phyloP scores from a whole-genome alignment of 2,329 filamentous ascomycete genomes.

The Botrytis elliptica region DNA sequence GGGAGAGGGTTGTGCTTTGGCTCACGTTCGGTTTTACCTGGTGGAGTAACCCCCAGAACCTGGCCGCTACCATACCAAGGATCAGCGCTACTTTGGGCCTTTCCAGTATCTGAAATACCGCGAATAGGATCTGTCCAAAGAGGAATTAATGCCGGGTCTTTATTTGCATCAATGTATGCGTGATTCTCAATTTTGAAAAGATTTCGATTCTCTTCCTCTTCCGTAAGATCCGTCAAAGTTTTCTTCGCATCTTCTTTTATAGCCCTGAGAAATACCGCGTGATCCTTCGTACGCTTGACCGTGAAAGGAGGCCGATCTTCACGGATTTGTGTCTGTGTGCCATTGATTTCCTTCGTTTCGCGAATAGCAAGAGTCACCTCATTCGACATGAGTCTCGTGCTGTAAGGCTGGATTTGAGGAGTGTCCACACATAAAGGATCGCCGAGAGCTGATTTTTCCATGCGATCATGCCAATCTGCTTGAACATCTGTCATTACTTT shows the following conservation, averaged over 20 bases:
- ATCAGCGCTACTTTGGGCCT: slow-evolving; percentile 1
- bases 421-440: slow-evolving; percentile 18
- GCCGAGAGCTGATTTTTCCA: slow-evolving; percentile 3
- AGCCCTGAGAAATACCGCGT: slow-evolving; percentile 27
- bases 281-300: slow-evolving; percentile 25
- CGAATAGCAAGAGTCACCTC: slow-evolving; percentile 20
- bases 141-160: slow-evolving; percentile 32
- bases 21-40: background rate
- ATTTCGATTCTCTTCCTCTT: slow-evolving; percentile 28
- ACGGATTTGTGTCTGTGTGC: slow-evolving; percentile 27
- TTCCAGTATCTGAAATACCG: slow-evolving; percentile 28
- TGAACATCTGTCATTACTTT: slow-evolving; percentile 31
- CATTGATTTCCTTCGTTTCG: slow-evolving; percentile 22
- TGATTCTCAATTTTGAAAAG: slow-evolving; percentile 29
- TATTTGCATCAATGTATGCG: slow-evolving; percentile 32
- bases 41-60: background rate
- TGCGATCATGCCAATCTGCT: slow-evolving; percentile 28
- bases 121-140: slow-evolving; percentile 33
- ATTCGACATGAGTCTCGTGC: slow-evolving; percentile 27
- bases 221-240: slow-evolving; percentile 22
- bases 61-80: slow-evolving; percentile 17
- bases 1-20: slow-evolving; percentile 9
- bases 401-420: slow-evolving; percentile 23
- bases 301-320: slow-evolving; percentile 33
- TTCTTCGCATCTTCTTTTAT: slow-evolving; percentile 26